Base-by-base conservation (phyloP, 371 early-diverging fungal genomes). In the Synchytrium microbalum region DNA sequence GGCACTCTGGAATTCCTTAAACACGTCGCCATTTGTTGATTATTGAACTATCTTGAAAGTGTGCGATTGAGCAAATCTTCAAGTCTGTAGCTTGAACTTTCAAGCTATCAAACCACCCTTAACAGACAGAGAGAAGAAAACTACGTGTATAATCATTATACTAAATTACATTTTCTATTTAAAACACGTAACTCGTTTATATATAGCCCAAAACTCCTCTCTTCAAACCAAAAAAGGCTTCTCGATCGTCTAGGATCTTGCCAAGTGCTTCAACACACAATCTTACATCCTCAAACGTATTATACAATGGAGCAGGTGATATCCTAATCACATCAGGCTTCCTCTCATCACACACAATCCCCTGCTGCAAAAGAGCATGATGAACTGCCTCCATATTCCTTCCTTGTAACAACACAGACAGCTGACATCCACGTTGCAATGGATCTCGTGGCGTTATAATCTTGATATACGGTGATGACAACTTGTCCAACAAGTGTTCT, bases 301-400 rank as follows among this genome's bases (percentile, higher is more conserved):
- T 91, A 73, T 95, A 95, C 31, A 96, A 76, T 3, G 97, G 93
- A 1, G 84, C 80, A 3, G 96, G 97, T 5, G 93, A 91, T 29
- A 96, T 76, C 51, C 98, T 83, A 65, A 98, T 93, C 33, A 91
- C 91, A 70, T 95, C 87, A 0, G 96, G 96, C 69, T 89, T 85
- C 52, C 98, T 81, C 65, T 92, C 91, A 69, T 98, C 98, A 29
- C 86, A 84, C 52, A 95, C 80, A 1, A 95, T 84, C 2, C 92
- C 96, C n/a, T 68, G 52, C 26, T 56, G 5, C 13, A 54, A 24
- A 32, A 82, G 66, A 2, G 75, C 75, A 0, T 72, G 69, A 58
- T 81, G 78, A 60, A 95, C 77, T 58, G 79, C 74, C 81, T 84
- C 82, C 66, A 83, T 79, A 59, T 23, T 3, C 79, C 80, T 1